Base-by-base conservation (phyloP, 805 yeast genomes). In the Kuraishia piskuri region DNA sequence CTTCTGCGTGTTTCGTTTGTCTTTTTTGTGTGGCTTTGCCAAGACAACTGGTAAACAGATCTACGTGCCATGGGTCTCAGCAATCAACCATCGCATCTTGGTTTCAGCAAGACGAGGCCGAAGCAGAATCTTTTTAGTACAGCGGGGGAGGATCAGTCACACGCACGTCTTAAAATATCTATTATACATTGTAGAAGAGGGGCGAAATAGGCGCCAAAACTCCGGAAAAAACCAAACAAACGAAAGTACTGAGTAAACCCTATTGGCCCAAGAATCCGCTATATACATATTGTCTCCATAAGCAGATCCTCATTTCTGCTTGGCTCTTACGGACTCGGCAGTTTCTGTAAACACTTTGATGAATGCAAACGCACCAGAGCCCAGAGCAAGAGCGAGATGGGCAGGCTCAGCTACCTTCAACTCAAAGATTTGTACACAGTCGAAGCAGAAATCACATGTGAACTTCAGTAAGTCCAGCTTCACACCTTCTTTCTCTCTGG, bases 361-460 rank as follows among this genome's bases (percentile, higher is more conserved):
- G 22, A 67, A 56, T 1, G 68, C 66, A n/a, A 67, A 55, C 21
- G 53, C 46, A 10, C 67, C 74, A 37, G 72, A 68, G 9, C 63
- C 62, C 24, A 70, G 59, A 6, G 70, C 73, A 45, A 70, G 59
- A 46, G 61, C 50, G 19, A 67, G 55, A 53, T 67, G 69, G 4
- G 64, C 44, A 6, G 67, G 64, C 48, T 59, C 56, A 46, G 61
- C 60, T 52, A 65, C 55, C 49, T 71, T 71, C 52, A 75, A 51
- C 22, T 71, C 61, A 56, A 78, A 77, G 12, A 79, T 72, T 54
- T 71, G 76, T 2, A 77, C 70, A 1, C 79, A 61, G 60, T 77
- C 81, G 53, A 76, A 80, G 10, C 68, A 59, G 46, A 77, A 69
- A 62, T 80, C 85, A 52, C 76, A 78, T 0, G 66, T 22, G 12